Percentiles rank a stretch among this genome's conserved stretches.
Evolutionary conservation across 306 rosid genomes (phyloP).

Genomic region (Comarum palustre): DNA sequence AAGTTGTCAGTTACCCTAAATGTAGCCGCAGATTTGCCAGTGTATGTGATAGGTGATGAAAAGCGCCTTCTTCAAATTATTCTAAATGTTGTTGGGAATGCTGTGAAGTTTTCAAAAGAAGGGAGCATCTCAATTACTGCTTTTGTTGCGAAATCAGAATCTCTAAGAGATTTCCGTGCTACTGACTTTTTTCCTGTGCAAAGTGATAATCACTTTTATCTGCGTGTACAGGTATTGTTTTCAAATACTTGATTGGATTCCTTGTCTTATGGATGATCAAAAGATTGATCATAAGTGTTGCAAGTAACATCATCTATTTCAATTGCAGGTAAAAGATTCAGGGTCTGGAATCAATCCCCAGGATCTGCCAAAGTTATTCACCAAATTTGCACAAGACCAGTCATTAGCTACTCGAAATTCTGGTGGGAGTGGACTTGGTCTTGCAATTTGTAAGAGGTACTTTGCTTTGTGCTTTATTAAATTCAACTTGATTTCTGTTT

Average conservation of each 20-base stretch:
- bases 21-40: constrained; percentile 72
- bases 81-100: constrained; percentile 89
- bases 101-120: constrained; percentile 91
- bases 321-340: constrained; percentile 71
- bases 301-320: constrained; percentile 3
- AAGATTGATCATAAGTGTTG: constrained; percentile 13
- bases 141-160: constrained; percentile 65
- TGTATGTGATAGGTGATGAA: constrained; percentile 72
- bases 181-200: constrained; percentile 63
- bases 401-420: constrained; percentile 57
- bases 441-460: constrained; percentile 89
- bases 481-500: constrained; percentile 16
- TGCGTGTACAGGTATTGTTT: constrained; percentile 79
- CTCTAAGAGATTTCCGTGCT: constrained; percentile 64
- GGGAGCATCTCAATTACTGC: constrained; percentile 69
- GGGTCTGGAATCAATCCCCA: constrained; percentile 86
- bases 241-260: constrained; percentile 23
- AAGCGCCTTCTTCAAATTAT: constrained; percentile 86
- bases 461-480: constrained; percentile 15
- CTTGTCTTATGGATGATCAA: constrained; percentile 15
- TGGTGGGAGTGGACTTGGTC: constrained; percentile 84
- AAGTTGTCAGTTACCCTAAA: constrained; percentile 59
- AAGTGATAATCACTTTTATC: constrained; percentile 76
- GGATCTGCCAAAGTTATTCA: constrained; percentile 78
- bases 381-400: constrained; percentile 80